Evolutionary conservation across 2,329 filamentous ascomycete species (phyloP).

Genomic region (Ophiocordyceps camponoti-leonardi): DNA sequence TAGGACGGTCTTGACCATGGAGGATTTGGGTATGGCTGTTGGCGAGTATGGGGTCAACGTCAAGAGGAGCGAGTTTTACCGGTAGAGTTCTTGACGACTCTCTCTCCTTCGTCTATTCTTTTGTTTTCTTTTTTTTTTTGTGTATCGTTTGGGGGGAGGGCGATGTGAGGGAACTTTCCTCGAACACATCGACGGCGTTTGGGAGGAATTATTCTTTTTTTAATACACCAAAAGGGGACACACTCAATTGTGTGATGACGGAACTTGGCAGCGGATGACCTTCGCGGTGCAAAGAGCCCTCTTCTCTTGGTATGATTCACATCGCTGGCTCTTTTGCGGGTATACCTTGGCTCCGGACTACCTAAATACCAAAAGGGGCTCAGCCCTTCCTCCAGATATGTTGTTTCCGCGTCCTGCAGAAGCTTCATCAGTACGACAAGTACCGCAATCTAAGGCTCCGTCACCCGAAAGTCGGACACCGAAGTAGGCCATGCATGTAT

Average conservation of each 20-base stretch:
- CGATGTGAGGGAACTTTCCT: background rate
- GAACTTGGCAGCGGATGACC: no score
- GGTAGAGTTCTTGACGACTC: conserved; percentile 35
- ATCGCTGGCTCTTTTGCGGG: conserved; percentile 1
- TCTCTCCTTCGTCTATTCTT: no score
- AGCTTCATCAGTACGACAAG: background rate
- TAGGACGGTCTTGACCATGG: conserved; percentile 91
- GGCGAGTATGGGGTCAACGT: conserved; percentile 96
- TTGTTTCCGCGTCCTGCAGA: conserved; percentile 35
- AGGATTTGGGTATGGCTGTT: conserved; percentile 95
- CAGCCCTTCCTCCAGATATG: conserved; percentile 33
- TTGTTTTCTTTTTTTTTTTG: background rate
- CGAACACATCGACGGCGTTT: conserved; percentile 1
- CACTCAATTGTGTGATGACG: no score
- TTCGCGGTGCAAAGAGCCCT: no score
- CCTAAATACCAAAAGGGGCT: background rate
- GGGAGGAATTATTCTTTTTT: background rate
- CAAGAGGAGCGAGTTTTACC: conserved; percentile 93
- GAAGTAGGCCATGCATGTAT: background rate
- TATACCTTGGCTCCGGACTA: background rate
- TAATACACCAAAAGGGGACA: no score
- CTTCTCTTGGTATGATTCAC: background rate
- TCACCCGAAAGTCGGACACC: no score
- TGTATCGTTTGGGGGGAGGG: background rate
- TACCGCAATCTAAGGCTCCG: background rate